These are phyloP conservation scores for Oehlia diaphana DNA, from an alignment of 192 early-diverging fungal genomes.

Conservation along the genomic window DNA sequence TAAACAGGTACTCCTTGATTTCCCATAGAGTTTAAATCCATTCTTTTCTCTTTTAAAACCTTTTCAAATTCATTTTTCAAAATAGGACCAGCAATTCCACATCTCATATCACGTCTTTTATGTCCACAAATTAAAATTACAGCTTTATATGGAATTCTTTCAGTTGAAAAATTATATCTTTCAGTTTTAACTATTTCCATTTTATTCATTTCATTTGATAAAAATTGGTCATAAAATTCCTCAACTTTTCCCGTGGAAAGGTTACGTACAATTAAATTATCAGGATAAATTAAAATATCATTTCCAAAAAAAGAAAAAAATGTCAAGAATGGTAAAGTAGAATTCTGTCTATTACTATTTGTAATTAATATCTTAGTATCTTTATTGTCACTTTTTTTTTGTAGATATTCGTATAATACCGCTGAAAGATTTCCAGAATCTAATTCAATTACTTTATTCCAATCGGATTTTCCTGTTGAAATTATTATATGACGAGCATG, in stretches of 20 bases:
- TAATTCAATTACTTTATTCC: constrained; percentile 51
- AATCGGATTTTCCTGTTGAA: constrained; percentile 52
- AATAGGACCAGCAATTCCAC: constrained; percentile 52
- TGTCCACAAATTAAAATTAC: constrained; percentile 59
- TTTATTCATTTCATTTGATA: constrained; percentile 24
- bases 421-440: constrained; percentile 47
- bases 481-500: constrained; percentile 57
- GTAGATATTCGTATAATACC: constrained; percentile 35
- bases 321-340: background rate
- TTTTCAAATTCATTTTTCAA: constrained; percentile 50
- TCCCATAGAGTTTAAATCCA: constrained; percentile 35
- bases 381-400: background rate
- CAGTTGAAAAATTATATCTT: background rate
- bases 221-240: constrained; percentile 48
- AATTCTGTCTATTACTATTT: constrained; percentile 34
- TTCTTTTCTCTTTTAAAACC: constrained; percentile 43
- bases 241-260: constrained; percentile 42
- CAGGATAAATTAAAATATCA: constrained; percentile 48
- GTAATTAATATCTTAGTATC: constrained; percentile 40
- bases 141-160: constrained; percentile 31
- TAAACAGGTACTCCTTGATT: constrained; percentile 38
- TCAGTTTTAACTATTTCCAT: background rate
- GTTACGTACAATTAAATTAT: constrained; percentile 55
- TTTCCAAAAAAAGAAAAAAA: constrained; percentile 2
- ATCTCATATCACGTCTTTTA: constrained; percentile 52